Conservation (phyloP, 306 rosid species). For the Dalbergia oliveri region DNA sequence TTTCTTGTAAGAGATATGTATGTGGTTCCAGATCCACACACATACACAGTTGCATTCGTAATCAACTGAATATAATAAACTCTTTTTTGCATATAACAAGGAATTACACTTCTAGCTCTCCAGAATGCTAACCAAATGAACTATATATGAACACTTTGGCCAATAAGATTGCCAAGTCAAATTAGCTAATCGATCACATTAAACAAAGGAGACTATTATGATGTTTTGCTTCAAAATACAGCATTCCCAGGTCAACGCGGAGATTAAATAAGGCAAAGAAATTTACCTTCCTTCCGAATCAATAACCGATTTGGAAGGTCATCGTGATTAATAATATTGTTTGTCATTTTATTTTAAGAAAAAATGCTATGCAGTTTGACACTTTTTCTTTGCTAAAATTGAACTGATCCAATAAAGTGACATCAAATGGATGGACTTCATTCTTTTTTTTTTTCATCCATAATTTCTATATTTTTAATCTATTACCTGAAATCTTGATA, state of each 20-base stretch:
- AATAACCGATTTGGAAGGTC: no score
- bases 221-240: no score
- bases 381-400: no score
- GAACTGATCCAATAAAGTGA: no score
- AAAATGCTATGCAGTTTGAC: no score
- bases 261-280: background rate
- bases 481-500: no score
- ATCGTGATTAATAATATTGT: background rate
- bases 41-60: background rate
- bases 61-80: background rate
- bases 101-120: background rate
- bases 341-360: background rate
- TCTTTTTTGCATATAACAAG: background rate
- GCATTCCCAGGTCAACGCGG: background rate
- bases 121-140: slow-evolving; percentile 4
- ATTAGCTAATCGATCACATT: background rate
- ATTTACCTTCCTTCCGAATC: background rate
- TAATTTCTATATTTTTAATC: no score
- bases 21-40: background rate
- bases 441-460: no score
- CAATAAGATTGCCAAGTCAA: slow-evolving; percentile 5
- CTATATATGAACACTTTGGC: slow-evolving; percentile 18
- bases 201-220: background rate
- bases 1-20: slow-evolving; percentile 42
- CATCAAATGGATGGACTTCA: no score